Base-by-base conservation (phyloP, 1,284 basidiomycete species). In the Meripilus lineatus region DNA sequence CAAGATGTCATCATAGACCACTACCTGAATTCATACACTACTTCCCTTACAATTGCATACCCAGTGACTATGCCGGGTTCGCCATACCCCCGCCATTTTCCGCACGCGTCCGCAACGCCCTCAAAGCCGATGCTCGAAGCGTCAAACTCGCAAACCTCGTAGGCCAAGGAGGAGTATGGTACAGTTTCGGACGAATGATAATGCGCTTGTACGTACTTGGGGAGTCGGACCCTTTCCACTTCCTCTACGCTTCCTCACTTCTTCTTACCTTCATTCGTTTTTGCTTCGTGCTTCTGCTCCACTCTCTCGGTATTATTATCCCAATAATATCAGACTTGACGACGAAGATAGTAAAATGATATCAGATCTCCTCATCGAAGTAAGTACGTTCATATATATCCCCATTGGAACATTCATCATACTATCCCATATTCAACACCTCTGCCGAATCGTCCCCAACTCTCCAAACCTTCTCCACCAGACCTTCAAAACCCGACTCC, bases 141-240 rank as follows among this genome's bases (percentile, higher is more conserved):
- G 90, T 95, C 44, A 81, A 79, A 43, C 71, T 94, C 3, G 79
- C 86, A 3, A 75, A 74, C 26, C 75, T 93, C 3, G 89, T 94
- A 3, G 92, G 92, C 4, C 80, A 82, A n/a, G 88, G 87, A 5
- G 88, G 89, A 3, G 67, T 81, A 54, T 95, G 92, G 92, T 95
- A 94, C 61, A 83, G 83, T 2, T 93, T 92, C 61, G 92, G 92
- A 11, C 80, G 81, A 57, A 79, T 80, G 54, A 79, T 93, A 47
- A 85, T 84, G 66, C 80, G 83, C 42, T 75, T 93, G 89, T 89
- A 57, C 13, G 8, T 24, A 8, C n/a, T n/a, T n/a, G n/a, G n/a
- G n/a, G n/a, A n/a, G n/a, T n/a, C n/a, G n/a, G n/a, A n/a, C n/a
- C n/a, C n/a, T n/a, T n/a, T n/a, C n/a, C n/a, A n/a, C n/a, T n/a